phyloP scores from a whole-genome alignment of 305 asterid genomes.

The Fraxinus dipetala region DNA sequence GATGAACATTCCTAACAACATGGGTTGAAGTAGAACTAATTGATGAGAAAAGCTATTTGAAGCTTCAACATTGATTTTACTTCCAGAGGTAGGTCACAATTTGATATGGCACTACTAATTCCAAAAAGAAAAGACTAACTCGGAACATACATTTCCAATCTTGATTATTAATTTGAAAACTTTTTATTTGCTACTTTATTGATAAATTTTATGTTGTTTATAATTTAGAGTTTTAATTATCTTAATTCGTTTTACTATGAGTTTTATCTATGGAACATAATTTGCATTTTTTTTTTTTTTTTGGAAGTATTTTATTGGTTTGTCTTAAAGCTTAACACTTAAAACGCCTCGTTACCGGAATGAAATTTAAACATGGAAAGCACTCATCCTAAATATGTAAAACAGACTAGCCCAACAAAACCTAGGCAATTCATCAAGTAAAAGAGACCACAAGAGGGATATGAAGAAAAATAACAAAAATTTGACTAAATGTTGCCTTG shows the following conservation, averaged over 20 bases:
- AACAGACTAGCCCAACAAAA: neutral
- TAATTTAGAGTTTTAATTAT: neutral
- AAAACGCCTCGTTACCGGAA: neutral
- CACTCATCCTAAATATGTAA: neutral
- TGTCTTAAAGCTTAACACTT: neutral
- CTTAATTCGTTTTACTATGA: neutral
- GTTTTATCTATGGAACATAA: neutral
- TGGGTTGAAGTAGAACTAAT: neutral
- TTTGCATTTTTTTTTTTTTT: neutral
- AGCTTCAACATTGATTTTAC: neutral
- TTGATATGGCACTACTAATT: neutral
- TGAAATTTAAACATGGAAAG: neutral
- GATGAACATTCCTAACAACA: neutral
- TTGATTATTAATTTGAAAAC: neutral
- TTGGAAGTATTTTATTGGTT: neutral
- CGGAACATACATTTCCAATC: neutral
- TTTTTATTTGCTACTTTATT: neutral
- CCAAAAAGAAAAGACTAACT: neutral
- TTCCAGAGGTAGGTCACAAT: neutral
- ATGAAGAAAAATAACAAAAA: neutral
- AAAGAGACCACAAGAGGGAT: neutral
- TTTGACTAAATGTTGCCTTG: neutral
- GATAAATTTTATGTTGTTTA: neutral
- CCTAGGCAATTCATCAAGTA: neutral
- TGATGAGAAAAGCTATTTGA: neutral